Conservation (phyloP, 495 filamentous ascomycete species). For the Talaromyces nanjingensis region DNA sequence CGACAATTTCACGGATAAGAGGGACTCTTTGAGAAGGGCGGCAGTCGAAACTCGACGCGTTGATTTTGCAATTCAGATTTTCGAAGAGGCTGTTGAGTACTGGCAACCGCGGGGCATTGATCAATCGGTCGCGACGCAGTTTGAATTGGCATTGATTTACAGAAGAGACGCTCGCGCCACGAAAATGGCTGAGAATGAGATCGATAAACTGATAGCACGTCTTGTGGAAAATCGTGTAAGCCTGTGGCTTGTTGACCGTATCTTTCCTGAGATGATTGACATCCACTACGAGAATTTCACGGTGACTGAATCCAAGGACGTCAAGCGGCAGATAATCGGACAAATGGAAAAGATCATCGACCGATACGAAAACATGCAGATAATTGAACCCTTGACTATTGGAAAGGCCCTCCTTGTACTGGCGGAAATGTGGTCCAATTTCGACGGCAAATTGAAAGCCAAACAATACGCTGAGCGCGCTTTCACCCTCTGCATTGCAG, state of each 20-base stretch:
- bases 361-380: not conserved
- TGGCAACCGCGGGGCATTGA: not conserved
- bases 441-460: not conserved
- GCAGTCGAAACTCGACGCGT: not conserved
- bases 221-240: not conserved
- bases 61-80: not conserved
- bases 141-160: not conserved
- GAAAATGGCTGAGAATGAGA: constrained; percentile 1
- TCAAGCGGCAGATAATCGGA: not conserved
- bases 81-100: not conserved
- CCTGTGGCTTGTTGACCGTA: not conserved
- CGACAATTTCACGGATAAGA: not conserved
- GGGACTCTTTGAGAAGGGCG: not conserved
- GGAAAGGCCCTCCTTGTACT: not conserved
- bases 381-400: not conserved
- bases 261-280: not conserved
- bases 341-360: not conserved
- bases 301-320: not conserved
- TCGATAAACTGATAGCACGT: not conserved
- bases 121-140: not conserved
- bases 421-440: not conserved
- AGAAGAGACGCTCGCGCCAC: not conserved
- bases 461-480: not conserved
- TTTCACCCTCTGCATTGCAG: not conserved
- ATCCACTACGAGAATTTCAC: not conserved